Evolutionary conservation across 176 grass and related monocot genomes (phyloP).

Genomic region (Oryza coarctata): DNA sequence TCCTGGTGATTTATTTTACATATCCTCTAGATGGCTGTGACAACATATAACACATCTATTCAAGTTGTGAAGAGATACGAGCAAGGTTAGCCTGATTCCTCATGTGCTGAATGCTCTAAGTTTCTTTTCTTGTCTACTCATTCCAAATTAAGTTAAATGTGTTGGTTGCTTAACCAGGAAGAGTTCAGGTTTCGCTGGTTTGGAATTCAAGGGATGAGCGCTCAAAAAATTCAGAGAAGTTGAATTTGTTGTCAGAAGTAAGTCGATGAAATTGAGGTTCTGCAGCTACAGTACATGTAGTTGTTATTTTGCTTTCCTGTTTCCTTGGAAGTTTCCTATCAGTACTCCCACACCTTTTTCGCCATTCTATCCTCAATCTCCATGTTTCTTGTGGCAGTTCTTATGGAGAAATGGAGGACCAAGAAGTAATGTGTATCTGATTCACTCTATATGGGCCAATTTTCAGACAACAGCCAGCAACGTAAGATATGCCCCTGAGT

Average conservation of each 20-base stretch:
- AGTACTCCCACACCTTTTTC: not conserved
- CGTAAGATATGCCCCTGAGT: slow-evolving; percentile 49
- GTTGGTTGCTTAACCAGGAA: slow-evolving; percentile 50
- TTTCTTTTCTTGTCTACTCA: not conserved
- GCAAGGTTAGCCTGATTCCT: slow-evolving; percentile 54
- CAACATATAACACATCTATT: slow-evolving; percentile 93
- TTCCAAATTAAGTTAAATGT: slow-evolving; percentile 23
- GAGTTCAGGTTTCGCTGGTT: slow-evolving; percentile 91
- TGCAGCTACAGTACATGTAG: slow-evolving; percentile 10
- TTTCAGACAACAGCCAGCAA: slow-evolving; percentile 94
- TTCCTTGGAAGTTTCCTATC: not conserved
- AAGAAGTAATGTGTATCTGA: slow-evolving; percentile 57
- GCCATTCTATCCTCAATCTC: slow-evolving; percentile 25
- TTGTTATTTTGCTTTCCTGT: not conserved
- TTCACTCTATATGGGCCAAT: slow-evolving; percentile 94
- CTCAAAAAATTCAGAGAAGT: slow-evolving; percentile 59
- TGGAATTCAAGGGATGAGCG: slow-evolving; percentile 92
- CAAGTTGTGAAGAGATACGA: slow-evolving; percentile 75
- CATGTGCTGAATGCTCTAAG: not conserved
- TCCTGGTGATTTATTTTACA: slow-evolving; percentile 9
- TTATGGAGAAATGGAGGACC: slow-evolving; percentile 82
- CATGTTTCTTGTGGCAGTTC: slow-evolving; percentile 50
- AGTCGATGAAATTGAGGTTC: slow-evolving; percentile 35
- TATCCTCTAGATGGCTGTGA: slow-evolving; percentile 77
- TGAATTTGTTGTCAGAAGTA: slow-evolving; percentile 78